phyloP scores from a whole-genome alignment of 2,329 filamentous ascomycete genomes.

The Verticillium nonalfalfae region DNA sequence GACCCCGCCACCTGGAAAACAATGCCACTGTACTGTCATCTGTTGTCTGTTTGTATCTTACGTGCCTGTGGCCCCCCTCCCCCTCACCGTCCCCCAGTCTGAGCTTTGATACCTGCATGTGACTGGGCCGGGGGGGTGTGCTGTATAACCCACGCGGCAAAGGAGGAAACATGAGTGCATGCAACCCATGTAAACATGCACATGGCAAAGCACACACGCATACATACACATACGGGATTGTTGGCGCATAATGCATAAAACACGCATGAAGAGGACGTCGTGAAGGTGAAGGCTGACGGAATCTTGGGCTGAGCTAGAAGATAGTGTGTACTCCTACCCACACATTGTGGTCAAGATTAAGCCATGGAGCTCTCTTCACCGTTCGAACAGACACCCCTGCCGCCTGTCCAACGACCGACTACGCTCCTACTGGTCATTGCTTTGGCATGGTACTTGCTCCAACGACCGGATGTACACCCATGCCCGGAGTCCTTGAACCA shows the following conservation, averaged over 20 bases:
- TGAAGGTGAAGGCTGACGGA: conserved; percentile 3
- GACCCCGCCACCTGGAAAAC: not conserved
- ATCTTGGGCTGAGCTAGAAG: conserved; percentile 6
- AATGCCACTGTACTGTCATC: not conserved
- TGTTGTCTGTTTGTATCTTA: not conserved
- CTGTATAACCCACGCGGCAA: not conserved
- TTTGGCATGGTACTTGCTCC: not conserved
- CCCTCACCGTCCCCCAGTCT: not conserved
- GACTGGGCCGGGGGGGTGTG: not conserved
- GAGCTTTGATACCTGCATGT: not conserved
- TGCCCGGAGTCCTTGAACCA: conserved; percentile 2
- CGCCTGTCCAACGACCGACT: not conserved
- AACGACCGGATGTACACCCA: conserved; percentile 3
- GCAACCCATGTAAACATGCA: conserved; percentile 8
- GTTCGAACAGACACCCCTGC: conserved; percentile 8
- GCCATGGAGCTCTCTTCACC: conserved; percentile 10
- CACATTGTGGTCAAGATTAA: not conserved
- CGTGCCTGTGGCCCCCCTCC: not conserved
- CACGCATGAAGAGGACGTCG: not conserved
- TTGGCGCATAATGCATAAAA: not conserved
- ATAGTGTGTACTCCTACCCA: not conserved
- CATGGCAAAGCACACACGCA: conserved; percentile 9
- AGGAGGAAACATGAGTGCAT: conserved; percentile 6
- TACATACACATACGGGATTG: conserved; percentile 3
- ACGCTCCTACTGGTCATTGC: not conserved